phyloP scores from a whole-genome alignment of 176 grass and related monocot species.

The Phoenix roebelenii region DNA sequence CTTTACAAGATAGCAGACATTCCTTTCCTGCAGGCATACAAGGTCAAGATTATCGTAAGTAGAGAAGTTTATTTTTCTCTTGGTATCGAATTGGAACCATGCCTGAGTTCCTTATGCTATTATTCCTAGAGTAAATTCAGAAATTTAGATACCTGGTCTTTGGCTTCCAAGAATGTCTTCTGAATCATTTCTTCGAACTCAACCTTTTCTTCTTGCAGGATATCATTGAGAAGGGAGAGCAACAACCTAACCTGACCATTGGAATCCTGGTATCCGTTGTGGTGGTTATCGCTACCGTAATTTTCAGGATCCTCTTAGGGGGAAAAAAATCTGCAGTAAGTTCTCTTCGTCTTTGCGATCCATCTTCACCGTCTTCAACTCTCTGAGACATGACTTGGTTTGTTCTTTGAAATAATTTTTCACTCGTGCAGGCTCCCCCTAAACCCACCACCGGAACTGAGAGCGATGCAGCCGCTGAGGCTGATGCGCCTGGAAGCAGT shows the following conservation, averaged over 20 bases:
- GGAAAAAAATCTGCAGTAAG: slow-evolving; percentile 64
- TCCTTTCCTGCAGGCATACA: slow-evolving; percentile 73
- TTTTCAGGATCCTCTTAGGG: slow-evolving; percentile 61
- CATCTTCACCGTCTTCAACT: neutral
- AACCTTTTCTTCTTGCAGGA: slow-evolving; percentile 31
- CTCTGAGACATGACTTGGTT: neutral
- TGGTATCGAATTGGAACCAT: too few species aligned
- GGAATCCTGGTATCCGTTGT: slow-evolving; percentile 56
- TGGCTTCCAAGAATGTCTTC: neutral
- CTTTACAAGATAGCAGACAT: slow-evolving; percentile 75
- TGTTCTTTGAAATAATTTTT: neutral
- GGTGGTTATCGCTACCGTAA: slow-evolving; percentile 40
- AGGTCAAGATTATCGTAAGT: slow-evolving; percentile 82
- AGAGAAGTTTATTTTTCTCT: neutral
- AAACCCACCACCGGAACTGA: slow-evolving; percentile 14
- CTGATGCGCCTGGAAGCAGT: slow-evolving; percentile 35
- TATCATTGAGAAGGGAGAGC: slow-evolving; percentile 88
- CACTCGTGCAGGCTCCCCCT: slow-evolving; percentile 27
- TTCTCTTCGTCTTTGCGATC: neutral
- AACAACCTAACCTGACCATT: slow-evolving; percentile 75
- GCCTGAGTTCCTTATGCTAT: too few species aligned
- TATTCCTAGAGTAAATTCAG: too few species aligned
- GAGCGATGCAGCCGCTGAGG: slow-evolving; percentile 13
- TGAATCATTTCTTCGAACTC: too few species aligned
- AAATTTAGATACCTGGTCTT: too few species aligned